A percentile compares a stretch with the other conserved stretches of the same genome.
Evolutionary conservation across 345 rosid species (phyloP).

Genomic region (Alliaria petiolata): DNA sequence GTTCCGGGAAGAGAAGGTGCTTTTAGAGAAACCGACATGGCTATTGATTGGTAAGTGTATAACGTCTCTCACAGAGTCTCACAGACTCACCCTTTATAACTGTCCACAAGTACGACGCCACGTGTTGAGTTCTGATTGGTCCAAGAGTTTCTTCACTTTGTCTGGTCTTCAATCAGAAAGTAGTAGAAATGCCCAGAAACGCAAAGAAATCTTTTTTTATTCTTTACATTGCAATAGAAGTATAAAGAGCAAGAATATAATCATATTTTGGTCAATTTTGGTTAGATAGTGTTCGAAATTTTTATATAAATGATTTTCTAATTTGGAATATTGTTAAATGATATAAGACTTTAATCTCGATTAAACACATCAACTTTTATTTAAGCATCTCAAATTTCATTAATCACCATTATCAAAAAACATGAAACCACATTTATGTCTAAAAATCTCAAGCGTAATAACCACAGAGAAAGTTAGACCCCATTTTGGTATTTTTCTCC

Average conservation of each 20-base stretch:
- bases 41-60: not conserved
- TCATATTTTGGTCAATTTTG: too few species aligned
- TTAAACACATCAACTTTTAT: not conserved
- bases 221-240: too few species aligned
- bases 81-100: not conserved
- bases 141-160: too few species aligned
- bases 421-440: not conserved
- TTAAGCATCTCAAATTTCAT: not conserved
- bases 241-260: too few species aligned
- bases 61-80: too few species aligned
- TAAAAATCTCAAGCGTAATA: conserved; percentile 11
- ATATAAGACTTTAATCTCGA: too few species aligned
- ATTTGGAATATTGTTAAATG: too few species aligned
- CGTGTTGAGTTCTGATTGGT: conserved; percentile 9
- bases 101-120: not conserved
- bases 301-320: too few species aligned
- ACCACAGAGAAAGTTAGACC: conserved; percentile 8
- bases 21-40: conserved; percentile 37
- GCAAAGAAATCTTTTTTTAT: too few species aligned
- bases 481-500: not conserved
- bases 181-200: too few species aligned
- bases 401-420: conserved; percentile 26
- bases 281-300: too few species aligned
- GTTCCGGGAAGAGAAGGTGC: conserved; percentile 10
- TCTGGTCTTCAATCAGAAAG: too few species aligned